Percentiles rank a stretch among this genome's conserved stretches.
Evolutionary conservation across 1,284 basidiomycete species (phyloP).

Genomic region (Porphyrellus sp.): DNA sequence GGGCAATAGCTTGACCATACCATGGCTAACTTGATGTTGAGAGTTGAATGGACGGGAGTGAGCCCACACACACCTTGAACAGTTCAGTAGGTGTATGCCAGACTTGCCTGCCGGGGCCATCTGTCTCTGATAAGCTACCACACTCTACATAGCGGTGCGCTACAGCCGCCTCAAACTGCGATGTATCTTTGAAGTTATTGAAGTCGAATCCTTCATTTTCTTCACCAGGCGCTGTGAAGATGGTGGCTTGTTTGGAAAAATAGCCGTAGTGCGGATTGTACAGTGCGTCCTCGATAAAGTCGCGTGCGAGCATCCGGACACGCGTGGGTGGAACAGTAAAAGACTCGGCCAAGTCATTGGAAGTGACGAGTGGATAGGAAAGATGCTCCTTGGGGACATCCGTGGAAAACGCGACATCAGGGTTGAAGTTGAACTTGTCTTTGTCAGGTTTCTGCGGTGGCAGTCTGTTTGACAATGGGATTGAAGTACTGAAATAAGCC

Average conservation of each 20-base stretch:
- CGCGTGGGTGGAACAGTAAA: constrained; percentile 66
- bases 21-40: constrained; percentile 61
- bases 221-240: constrained; percentile 70
- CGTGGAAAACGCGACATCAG: constrained; percentile 48
- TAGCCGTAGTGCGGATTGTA: constrained; percentile 99
- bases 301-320: constrained; percentile 92
- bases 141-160: constrained; percentile 74
- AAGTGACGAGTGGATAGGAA: constrained; percentile 67
- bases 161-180: constrained; percentile 81
- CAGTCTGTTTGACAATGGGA: constrained; percentile 13
- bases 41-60: constrained; percentile 6
- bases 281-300: constrained; percentile 95
- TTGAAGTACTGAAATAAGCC: constrained; percentile 27
- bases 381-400: constrained; percentile 46
- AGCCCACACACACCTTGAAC: constrained; percentile 73
- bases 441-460: constrained; percentile 14
- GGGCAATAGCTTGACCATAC: constrained; percentile 89
- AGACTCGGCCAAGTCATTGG: constrained; percentile 56
- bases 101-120: constrained; percentile 83
- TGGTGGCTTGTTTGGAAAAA: constrained; percentile 88
- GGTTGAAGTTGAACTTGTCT: constrained; percentile 74
- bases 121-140: constrained; percentile 51
- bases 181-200: constrained; percentile 57
- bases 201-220: constrained; percentile 64
- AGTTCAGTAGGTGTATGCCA: constrained; percentile 99